Evolutionary conservation across 2,329 filamentous ascomycete genomes (phyloP).

Genomic region (Furcasterigmium sp.): DNA sequence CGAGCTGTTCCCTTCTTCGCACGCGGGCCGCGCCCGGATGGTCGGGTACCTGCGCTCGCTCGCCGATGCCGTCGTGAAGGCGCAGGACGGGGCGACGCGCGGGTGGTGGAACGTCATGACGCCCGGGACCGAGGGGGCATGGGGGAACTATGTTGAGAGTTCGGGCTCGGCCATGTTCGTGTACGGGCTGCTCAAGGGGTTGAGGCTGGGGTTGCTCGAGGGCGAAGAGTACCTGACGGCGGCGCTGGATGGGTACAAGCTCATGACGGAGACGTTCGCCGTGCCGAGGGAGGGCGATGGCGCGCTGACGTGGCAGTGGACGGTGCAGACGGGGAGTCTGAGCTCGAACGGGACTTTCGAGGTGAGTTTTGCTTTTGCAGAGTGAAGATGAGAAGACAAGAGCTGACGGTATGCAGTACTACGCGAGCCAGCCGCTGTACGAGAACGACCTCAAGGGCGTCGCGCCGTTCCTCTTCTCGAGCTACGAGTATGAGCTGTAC

Average conservation of each 20-base stretch:
- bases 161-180: constrained; percentile 30
- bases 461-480: constrained; percentile 17
- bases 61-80: constrained; percentile 31
- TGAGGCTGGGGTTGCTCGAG: constrained; percentile 25
- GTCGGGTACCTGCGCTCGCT: constrained; percentile 32
- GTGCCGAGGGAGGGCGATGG: constrained; percentile 35
- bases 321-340: constrained; percentile 26
- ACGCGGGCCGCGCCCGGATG: constrained; percentile 30
- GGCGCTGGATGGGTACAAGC: constrained; percentile 36
- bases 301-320: constrained; percentile 29
- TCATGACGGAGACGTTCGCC: constrained; percentile 39
- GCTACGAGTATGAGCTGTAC: constrained; percentile 16
- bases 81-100: constrained; percentile 30
- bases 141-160: constrained; percentile 30
- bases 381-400: background rate
- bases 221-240: constrained; percentile 24
- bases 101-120: constrained; percentile 33
- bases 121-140: constrained; percentile 22
- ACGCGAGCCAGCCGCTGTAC: constrained; percentile 16
- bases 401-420: constrained; percentile 11
- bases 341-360: constrained; percentile 29
- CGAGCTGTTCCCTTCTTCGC: constrained; percentile 30
- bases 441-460: constrained; percentile 19
- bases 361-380: constrained; percentile 23
- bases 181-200: constrained; percentile 28